Conservation (phyloP, 73 alveolate species). For the Tetrahymena elliotti region DNA sequence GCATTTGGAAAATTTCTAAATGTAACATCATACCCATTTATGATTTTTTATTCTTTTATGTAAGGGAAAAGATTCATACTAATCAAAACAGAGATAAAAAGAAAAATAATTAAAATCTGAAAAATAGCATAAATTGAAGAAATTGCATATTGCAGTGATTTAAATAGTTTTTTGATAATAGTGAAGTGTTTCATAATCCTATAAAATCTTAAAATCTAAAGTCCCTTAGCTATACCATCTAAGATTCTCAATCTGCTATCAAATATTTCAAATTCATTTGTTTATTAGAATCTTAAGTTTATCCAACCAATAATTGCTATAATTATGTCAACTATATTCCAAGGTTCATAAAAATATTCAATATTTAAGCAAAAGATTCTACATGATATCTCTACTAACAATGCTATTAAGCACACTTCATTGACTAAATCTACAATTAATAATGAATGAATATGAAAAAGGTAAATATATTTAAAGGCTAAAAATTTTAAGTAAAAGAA, state of each 20-base stretch:
- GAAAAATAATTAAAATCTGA: slow-evolving; percentile 8
- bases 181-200: slow-evolving; percentile 28
- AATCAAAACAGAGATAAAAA: slow-evolving; percentile 13
- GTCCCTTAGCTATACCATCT: neutral
- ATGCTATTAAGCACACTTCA: neutral
- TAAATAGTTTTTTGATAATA: slow-evolving; percentile 18
- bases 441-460: too few relatives aligned
- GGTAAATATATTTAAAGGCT: too few relatives aligned
- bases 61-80: slow-evolving; percentile 34
- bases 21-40: slow-evolving; percentile 30
- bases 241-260: slow-evolving; percentile 2
- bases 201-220: slow-evolving; percentile 6
- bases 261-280: neutral
- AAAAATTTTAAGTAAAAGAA: too few relatives aligned
- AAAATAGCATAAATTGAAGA: slow-evolving; percentile 8
- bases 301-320: neutral
- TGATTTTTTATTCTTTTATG: neutral
- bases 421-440: neutral
- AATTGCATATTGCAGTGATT: slow-evolving; percentile 14
- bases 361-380: neutral
- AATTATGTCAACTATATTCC: neutral
- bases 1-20: slow-evolving; percentile 32
- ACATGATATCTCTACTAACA: neutral
- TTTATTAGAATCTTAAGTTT: neutral
- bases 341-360: neutral